phyloP scores from a whole-genome alignment of 257 asterid species.

The Cruciata laevipes region DNA sequence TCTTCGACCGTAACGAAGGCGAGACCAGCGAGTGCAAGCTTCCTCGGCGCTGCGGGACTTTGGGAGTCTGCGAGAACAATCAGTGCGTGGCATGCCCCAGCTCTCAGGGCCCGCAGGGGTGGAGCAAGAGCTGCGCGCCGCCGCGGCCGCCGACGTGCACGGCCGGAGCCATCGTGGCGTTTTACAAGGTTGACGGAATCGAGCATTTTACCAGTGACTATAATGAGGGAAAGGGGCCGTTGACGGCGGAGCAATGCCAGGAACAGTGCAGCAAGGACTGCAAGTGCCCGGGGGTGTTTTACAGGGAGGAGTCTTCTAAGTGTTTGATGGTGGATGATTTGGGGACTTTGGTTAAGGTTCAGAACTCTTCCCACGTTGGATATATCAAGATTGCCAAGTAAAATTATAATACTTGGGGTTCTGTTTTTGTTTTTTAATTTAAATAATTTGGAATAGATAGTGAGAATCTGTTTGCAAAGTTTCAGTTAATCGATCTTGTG shows the following conservation, averaged over 20 bases:
- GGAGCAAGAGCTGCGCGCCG: conserved; percentile 35
- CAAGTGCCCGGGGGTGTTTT: conserved; percentile 35
- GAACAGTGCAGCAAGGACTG: conserved; percentile 27
- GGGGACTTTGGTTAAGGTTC: conserved; percentile 21
- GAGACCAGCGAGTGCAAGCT: background rate
- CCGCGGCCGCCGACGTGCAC: conserved; percentile 31
- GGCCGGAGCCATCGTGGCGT: conserved; percentile 20
- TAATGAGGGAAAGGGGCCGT: conserved; percentile 31
- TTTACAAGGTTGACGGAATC: conserved; percentile 28
- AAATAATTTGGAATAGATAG: no score
- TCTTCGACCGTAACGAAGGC: background rate
- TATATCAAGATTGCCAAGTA: conserved; percentile 28
- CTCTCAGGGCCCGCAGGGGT: conserved; percentile 1
- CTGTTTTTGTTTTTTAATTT: no score
- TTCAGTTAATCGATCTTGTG: no score
- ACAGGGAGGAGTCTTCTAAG: conserved; percentile 22
- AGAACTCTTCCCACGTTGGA: conserved; percentile 21
- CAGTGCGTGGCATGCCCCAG: background rate
- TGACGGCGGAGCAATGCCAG: conserved; percentile 24
- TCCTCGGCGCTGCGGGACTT: background rate
- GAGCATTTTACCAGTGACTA: conserved; percentile 31
- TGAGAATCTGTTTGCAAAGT: no score
- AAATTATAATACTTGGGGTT: no score
- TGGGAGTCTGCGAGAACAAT: background rate
- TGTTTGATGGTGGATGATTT: conserved; percentile 31